Evolutionary conservation across 805 yeast genomes (phyloP).

Genomic region (Myxozyma neotropica): DNA sequence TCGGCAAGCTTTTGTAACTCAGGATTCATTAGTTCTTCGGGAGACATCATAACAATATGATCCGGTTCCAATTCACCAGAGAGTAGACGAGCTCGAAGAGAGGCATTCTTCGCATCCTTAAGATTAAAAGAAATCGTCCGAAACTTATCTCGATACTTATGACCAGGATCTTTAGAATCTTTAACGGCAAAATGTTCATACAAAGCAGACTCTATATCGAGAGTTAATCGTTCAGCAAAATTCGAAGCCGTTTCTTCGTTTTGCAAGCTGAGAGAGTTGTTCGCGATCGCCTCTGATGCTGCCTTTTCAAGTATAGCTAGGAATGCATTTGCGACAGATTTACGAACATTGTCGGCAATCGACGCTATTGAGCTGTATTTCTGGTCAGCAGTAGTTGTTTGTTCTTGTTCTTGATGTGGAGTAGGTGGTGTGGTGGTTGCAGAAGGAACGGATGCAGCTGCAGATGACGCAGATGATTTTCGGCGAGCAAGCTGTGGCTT

Average conservation of each 20-base stretch:
- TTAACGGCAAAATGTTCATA: conserved; percentile 45
- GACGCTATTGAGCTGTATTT: conserved; percentile 9
- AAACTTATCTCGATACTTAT: conserved; percentile 65
- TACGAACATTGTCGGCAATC: conserved; percentile 47
- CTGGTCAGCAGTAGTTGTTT: not conserved
- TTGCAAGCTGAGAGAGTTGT: conserved; percentile 18
- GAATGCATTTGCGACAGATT: conserved; percentile 57
- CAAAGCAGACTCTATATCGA: conserved; percentile 56
- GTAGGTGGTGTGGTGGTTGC: not conserved
- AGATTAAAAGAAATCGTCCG: conserved; percentile 66
- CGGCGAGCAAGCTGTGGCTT: not conserved
- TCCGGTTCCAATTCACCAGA: conserved; percentile 56
- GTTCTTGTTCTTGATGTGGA: not conserved
- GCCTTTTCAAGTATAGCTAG: conserved; percentile 48
- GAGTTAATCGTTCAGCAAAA: conserved; percentile 51
- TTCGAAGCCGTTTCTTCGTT: conserved; percentile 40
- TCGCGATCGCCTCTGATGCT: not conserved
- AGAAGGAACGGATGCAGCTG: conserved; percentile 3
- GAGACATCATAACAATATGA: conserved; percentile 63
- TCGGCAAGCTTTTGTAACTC: conserved; percentile 72
- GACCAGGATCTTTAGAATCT: conserved; percentile 43
- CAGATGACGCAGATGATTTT: conserved; percentile 3
- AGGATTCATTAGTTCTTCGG: conserved; percentile 77
- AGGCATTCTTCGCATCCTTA: conserved; percentile 57
- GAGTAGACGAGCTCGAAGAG: conserved; percentile 60